Conservation (phyloP, 2,329 filamentous ascomycete species). For the Xylaria sp. region DNA sequence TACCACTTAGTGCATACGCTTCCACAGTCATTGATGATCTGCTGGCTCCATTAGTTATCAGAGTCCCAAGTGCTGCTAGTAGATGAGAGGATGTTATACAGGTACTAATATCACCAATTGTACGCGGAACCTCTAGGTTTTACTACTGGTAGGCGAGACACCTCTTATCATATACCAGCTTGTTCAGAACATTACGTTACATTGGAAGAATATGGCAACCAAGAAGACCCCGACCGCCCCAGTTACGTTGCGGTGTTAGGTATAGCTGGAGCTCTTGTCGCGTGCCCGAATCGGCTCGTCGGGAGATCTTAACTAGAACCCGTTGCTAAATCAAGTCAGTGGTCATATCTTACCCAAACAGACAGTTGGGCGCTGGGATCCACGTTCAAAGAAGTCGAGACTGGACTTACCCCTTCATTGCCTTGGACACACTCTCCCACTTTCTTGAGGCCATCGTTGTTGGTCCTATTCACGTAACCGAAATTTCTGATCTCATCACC, state of each 20-base stretch:
- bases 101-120: neutral
- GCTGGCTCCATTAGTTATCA: conserved; percentile 18
- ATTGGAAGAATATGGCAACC: conserved; percentile 90
- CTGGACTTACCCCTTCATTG: conserved; percentile 81
- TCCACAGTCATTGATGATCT: conserved; percentile 5
- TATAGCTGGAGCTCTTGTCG: conserved; percentile 73
- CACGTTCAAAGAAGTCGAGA: neutral
- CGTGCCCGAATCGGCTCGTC: conserved; percentile 55
- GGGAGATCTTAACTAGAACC: conserved; percentile 74
- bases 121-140: conserved; percentile 1
- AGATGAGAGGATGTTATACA: neutral
- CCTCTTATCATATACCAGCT: neutral
- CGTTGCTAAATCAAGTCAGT: conserved; percentile 63
- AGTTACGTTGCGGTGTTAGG: conserved; percentile 80
- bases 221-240: conserved; percentile 89
- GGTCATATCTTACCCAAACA: conserved; percentile 4
- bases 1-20: neutral
- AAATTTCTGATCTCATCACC: conserved; percentile 88
- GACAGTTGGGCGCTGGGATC: neutral
- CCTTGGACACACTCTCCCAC: conserved; percentile 90
- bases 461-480: conserved; percentile 82
- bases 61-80: neutral
- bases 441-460: conserved; percentile 86
- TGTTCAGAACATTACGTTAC: conserved; percentile 52
- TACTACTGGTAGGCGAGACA: neutral